Evolutionary conservation across 805 yeast genomes (phyloP).

Genomic region (Monosporozyma aerobia): DNA sequence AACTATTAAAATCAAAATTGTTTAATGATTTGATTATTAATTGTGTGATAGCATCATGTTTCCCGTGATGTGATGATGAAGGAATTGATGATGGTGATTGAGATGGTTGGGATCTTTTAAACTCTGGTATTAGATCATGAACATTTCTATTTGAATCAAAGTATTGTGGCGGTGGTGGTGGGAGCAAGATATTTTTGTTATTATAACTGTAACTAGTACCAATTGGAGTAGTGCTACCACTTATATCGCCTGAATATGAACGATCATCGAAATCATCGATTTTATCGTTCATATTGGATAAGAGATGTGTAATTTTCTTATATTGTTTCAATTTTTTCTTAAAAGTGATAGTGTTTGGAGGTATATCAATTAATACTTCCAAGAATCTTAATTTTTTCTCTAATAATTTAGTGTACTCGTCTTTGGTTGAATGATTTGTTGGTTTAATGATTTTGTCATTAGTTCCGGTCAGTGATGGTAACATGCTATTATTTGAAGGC

Average conservation of each 20-base stretch:
- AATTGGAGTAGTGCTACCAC: not conserved
- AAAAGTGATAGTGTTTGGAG: conserved; percentile 20
- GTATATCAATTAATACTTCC: conserved; percentile 35
- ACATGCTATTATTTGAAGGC: not conserved
- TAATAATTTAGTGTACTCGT: conserved; percentile 47
- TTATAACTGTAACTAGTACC: not conserved
- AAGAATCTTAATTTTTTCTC: conserved; percentile 46
- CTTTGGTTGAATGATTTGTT: conserved; percentile 27
- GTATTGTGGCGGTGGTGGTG: not conserved
- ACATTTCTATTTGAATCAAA: not conserved
- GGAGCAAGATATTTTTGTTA: not conserved
- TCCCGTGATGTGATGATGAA: not conserved
- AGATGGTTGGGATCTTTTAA: not conserved
- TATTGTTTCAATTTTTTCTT: conserved; percentile 30
- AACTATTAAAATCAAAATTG: conserved; percentile 32
- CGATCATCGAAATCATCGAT: conserved; percentile 1
- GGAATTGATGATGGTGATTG: not conserved
- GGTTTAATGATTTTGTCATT: not conserved
- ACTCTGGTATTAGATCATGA: not conserved
- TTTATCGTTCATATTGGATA: conserved; percentile 11
- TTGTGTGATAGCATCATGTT: not conserved
- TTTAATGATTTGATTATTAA: conserved; percentile 24
- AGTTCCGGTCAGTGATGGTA: not conserved
- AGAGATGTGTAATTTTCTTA: conserved; percentile 32
- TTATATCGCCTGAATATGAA: not conserved